Conservation (phyloP, 2,329 filamentous ascomycete genomes). For the Zalaria obscura region DNA sequence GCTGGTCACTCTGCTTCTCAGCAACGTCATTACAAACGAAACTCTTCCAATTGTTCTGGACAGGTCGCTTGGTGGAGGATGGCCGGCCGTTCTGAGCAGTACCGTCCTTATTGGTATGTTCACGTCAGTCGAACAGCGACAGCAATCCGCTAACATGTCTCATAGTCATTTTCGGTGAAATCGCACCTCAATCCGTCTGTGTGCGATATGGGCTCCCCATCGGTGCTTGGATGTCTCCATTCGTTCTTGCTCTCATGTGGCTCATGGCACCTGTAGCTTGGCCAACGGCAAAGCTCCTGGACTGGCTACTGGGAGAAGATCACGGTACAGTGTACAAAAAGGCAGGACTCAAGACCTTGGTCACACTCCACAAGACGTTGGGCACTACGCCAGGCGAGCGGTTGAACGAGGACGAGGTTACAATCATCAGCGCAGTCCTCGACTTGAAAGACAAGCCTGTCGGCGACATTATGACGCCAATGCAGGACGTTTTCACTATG, state of each 20-base stretch:
- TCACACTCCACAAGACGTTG: slow-evolving; percentile 84
- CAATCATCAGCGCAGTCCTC: slow-evolving; percentile 92
- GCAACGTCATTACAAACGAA: slow-evolving; percentile 97
- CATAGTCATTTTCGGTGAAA: slow-evolving; percentile 91
- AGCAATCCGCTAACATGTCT: slow-evolving; percentile 5
- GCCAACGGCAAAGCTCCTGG: slow-evolving; percentile 90
- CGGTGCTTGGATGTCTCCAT: slow-evolving; percentile 82
- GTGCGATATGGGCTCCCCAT: slow-evolving; percentile 93
- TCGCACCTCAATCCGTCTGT: slow-evolving; percentile 90
- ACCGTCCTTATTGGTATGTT: slow-evolving; percentile 78
- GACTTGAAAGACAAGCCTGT: slow-evolving; percentile 95
- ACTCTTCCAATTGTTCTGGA: slow-evolving; percentile 91
- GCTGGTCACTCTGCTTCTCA: slow-evolving; percentile 78
- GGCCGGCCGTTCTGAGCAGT: slow-evolving; percentile 85
- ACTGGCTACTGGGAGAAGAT: slow-evolving; percentile 83
- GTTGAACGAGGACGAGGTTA: slow-evolving; percentile 93
- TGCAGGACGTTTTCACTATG: slow-evolving; percentile 94
- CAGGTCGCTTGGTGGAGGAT: slow-evolving; percentile 81
- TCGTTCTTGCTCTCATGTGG: slow-evolving; percentile 83
- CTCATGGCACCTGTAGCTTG: slow-evolving; percentile 78
- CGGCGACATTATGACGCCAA: slow-evolving; percentile 94
- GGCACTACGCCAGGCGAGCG: slow-evolving; percentile 72
- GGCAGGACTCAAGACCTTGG: slow-evolving; percentile 87
- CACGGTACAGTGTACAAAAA: slow-evolving; percentile 98
- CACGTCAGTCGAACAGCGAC: not conserved